Conservation (phyloP, 306 rosid species). For the Calophaca sinica region DNA sequence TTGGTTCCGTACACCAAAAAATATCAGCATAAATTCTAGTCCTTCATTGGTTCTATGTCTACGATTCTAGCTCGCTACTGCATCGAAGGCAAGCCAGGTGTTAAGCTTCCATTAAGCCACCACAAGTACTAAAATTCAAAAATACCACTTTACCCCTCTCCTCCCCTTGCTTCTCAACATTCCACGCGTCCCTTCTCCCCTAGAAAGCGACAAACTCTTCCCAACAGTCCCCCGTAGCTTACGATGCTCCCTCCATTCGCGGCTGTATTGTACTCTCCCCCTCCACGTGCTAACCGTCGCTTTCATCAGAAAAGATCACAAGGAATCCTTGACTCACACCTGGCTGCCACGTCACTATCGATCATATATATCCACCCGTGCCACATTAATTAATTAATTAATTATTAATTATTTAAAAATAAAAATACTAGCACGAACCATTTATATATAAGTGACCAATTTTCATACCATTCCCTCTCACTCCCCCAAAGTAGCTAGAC, state of each 20-base stretch:
- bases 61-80: no score
- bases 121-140: not conserved
- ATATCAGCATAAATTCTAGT: no score
- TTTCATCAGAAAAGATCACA: not conserved
- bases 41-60: no score
- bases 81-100: slow-evolving; percentile 13
- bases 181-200: slow-evolving; percentile 20
- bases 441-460: slow-evolving; percentile 1
- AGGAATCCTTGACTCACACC: not conserved
- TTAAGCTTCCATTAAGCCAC: slow-evolving; percentile 12
- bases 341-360: not conserved
- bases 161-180: not conserved
- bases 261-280: not conserved
- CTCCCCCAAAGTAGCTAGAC: no score
- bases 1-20: no score
- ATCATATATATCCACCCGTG: slow-evolving; percentile 9
- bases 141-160: not conserved
- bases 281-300: slow-evolving; percentile 35
- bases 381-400: not conserved
- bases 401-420: not conserved
- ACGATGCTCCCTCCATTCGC: not conserved
- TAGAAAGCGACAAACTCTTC: not conserved
- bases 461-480: not conserved
- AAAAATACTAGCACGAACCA: not conserved
- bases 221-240: slow-evolving; percentile 38